Evolutionary conservation across 2,329 filamentous ascomycete species (phyloP).

Genomic region (Colletotrichum euphorbiae): DNA sequence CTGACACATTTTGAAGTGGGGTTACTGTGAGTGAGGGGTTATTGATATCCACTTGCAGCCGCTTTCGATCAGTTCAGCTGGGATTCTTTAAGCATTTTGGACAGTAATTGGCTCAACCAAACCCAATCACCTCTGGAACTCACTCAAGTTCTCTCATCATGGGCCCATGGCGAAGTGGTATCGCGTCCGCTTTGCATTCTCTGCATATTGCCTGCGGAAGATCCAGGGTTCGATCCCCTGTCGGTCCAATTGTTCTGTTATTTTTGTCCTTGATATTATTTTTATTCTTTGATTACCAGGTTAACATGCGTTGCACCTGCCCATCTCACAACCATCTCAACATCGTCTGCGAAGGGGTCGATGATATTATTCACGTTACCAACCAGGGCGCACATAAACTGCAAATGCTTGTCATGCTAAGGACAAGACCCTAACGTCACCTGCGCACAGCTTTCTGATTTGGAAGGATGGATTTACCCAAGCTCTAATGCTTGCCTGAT

Average conservation of each 20-base stretch:
- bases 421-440: too few species aligned
- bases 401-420: too few species aligned
- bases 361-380: too few species aligned
- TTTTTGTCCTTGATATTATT: not conserved
- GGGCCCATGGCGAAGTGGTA: slow-evolving; percentile 37
- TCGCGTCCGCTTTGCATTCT: slow-evolving; percentile 35
- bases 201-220: slow-evolving; percentile 20
- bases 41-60: not conserved
- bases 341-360: too few species aligned
- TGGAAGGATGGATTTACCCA: too few species aligned
- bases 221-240: slow-evolving; percentile 39
- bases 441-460: too few species aligned
- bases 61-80: not conserved
- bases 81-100: not conserved
- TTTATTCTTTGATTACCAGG: too few species aligned
- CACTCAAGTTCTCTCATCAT: not conserved
- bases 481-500: too few species aligned
- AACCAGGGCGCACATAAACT: too few species aligned
- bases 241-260: slow-evolving; percentile 12
- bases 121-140: not conserved
- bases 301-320: too few species aligned
- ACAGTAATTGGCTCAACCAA: not conserved
- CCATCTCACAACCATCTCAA: too few species aligned
- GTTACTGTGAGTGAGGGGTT: not conserved
- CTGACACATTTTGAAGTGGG: not conserved